Base-by-base conservation (phyloP, 1,139 yeast species). In the Taphrina flavorubra region DNA sequence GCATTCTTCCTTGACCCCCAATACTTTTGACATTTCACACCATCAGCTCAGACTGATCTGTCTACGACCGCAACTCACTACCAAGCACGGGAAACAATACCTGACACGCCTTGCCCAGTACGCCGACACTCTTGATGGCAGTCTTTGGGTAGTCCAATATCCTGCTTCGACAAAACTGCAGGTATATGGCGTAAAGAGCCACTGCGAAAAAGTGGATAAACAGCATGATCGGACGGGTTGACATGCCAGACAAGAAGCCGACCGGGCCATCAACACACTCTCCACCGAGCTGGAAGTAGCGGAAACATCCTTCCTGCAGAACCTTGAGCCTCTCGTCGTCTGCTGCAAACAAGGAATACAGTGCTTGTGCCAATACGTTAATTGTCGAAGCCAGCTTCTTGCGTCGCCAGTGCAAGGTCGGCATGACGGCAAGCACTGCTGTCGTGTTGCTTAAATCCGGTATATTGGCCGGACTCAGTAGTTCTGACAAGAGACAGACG, bases 361-460 rank as follows among this genome's bases (percentile, higher is more conserved):
- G 83, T 0, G 99, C 97, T 75, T 92, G 87, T 6, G 98, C 91
- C 67, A 94, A 83, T 6, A 96, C 91, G 78, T 94, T 94, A 73
- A 94, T 85, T 44, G 92, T 98, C 0, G 94, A 85, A 74, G 89
- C 95, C 71, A 90, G 82, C 71, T 81, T 81, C 80, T 92, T 92
- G 74, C 98, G 85, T 76, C 87, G 86, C 74, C 84, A 81, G 77
- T 91, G 96, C 83, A 92, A 92, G 70, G 83, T 83, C 55, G 81
- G 75, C 78, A 92, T 78, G 73, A 84, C 86, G 65, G 82, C 82
- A 13, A 83, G 76, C 18, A 92, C 85, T 8, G 79, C 75, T 18
- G 79, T 83, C 73, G 87, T 82, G 76, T 91, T 88, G 37, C 77
- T 78, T 59, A 94, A 82, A 71, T 86, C 87, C 20, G 84, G 83